Evolutionary conservation across 768 basidiomycete species (phyloP), one percentile per base, ranked within the genome.

Genomic region (Amanita muscaria): DNA sequence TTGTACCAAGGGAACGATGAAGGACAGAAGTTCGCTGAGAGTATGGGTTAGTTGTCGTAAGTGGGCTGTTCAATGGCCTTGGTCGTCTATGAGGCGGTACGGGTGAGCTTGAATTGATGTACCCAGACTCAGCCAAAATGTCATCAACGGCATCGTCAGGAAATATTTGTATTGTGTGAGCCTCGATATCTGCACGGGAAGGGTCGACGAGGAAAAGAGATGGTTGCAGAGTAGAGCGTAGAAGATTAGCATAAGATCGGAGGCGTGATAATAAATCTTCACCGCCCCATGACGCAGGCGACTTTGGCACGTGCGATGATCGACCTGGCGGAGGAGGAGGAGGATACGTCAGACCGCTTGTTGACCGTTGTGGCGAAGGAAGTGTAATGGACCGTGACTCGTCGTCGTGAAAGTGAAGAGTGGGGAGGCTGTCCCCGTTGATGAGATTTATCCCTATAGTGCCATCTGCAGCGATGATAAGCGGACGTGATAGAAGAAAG

Each of bases 321-420:
- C 59, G 63, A 27, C 70, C 63, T 21, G 72, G 64, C 22, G 81
- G 72, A 12, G 74, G 72, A 1, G 82, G 76, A 40, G 85, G 83
- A 53, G 86, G 88, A 10, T 78, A 66, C 15, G 68, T 75, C 3
- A 70, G 62, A 41, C 65, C 65, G 46, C 56, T 61, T 51, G 61
- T 40, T 52, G 59, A 42, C 50, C 59, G 47, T 44, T 51, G 51
- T 47, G 49, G 51, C 42, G 52, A 51, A 57, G 76, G 66, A 42
- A 77, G 61, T 2, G 76, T 76, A 58, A 80, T 79, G 3, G 91
- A 92, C 24, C 77, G 77, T 0, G 91, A 93, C 61, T 97, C 93
- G 54, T 98, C 93, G 58, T 98, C 96, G 61, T 98, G 96, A 62
- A 98, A 98, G 62, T 92, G 80, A 2, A 99, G 74, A 1, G 87